Base-by-base conservation (phyloP, 352 stramenopile genomes). In the Globisporangium okanoganense region DNA sequence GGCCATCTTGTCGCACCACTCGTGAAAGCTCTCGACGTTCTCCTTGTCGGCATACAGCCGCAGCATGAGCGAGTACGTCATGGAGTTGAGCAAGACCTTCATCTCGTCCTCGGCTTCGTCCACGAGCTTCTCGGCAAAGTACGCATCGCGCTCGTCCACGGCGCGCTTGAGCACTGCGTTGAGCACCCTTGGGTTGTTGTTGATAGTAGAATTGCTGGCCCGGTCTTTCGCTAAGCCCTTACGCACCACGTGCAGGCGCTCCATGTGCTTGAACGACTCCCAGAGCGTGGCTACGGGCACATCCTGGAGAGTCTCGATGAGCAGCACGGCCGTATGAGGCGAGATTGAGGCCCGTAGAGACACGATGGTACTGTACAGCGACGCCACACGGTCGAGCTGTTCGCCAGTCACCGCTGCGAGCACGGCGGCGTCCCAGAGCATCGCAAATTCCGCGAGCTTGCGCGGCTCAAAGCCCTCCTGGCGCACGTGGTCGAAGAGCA, bases 21-120 rank as follows among this genome's bases (percentile, higher is more conserved):
- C 8, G 38, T 78, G 52, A 47, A 91, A 86, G 0, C 57, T 69
- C n/a, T 71, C 61, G 29, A 78, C 69, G 58, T 88, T 64, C 24
- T 78, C 74, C 31, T 63, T 67, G 14, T 58, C 71, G 31, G 79
- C 78, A 31, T 85, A 88, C 54, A 91, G 62, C 25, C 76, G 72
- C 40, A 91, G 62, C 79, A 91, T 85, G 27, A 92, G 50, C 49
- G 79, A 85, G 55, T 87, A 90, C 12, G 79, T 89, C 82, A 90
- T 90, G 12, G 76, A 81, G 51, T 87, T 90, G 14, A 82, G 69
- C 43, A 69, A 3, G 36, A 88, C 71, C 0, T 61, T 52, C 14
- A 90, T 60, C 50, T 73, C 51, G 1, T 70, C 56, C 33, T 71
- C 51, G 2, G 76, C 79, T 1, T 86, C 69, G 0, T 48, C 47